A percentile compares a stretch with the other conserved stretches of the same genome.
Evolutionary conservation across 257 asterid genomes (phyloP).

Genomic region (Schizonepeta tenuifolia): DNA sequence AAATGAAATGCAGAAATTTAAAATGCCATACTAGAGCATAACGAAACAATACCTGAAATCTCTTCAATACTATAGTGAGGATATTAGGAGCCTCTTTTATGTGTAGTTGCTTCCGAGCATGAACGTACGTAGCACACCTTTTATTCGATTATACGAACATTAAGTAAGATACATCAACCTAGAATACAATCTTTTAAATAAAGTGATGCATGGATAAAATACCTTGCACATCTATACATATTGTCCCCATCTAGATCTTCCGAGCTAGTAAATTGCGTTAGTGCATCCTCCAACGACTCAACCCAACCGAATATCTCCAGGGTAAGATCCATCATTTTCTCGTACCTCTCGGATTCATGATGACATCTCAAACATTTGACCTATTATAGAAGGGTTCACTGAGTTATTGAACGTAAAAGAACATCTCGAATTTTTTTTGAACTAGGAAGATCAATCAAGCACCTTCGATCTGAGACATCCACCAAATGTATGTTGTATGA

Average conservation of each 20-base stretch:
- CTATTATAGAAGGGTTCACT: slow-evolving; percentile 42
- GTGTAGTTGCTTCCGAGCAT: slow-evolving; percentile 74
- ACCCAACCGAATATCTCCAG: slow-evolving; percentile 86
- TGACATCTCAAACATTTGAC: slow-evolving; percentile 77
- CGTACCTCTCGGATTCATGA: slow-evolving; percentile 74
- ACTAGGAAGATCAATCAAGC: slow-evolving; percentile 13
- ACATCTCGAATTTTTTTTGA: neutral
- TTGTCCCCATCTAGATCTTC: slow-evolving; percentile 94
- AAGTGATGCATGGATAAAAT: slow-evolving; percentile 13
- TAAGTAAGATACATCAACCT: slow-evolving; percentile 17
- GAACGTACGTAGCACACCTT: slow-evolving; percentile 79
- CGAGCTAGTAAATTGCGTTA: slow-evolving; percentile 77
- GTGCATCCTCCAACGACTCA: slow-evolving; percentile 79
- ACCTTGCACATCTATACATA: slow-evolving; percentile 88
- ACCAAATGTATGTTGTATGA: slow-evolving; percentile 78
- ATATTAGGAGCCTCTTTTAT: slow-evolving; percentile 87
- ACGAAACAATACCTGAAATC: slow-evolving; percentile 71
- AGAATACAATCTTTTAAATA: neutral
- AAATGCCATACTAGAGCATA: neutral
- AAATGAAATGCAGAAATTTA: slow-evolving; percentile 5
- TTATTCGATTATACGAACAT: slow-evolving; percentile 31
- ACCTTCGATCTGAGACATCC: slow-evolving; percentile 92
- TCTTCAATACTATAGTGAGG: slow-evolving; percentile 83
- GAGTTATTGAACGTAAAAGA: slow-evolving; percentile 11
- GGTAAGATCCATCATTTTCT: slow-evolving; percentile 85